Base-by-base conservation (phyloP, 2,329 filamentous ascomycete genomes). In the Didymella sp. region DNA sequence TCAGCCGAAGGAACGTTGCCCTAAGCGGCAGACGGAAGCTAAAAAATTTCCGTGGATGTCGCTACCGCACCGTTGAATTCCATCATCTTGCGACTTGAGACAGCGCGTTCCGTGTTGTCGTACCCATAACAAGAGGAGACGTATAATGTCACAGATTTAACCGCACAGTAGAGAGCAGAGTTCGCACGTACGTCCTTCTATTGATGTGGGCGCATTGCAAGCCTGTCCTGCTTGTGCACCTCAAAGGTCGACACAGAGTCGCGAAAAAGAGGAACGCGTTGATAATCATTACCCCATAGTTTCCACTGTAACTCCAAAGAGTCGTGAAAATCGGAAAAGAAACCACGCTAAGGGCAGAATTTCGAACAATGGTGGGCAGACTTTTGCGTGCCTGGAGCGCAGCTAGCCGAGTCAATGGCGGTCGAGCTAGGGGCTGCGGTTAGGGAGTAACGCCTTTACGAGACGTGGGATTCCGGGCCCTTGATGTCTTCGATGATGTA, bases 401-500 rank as follows among this genome's bases (percentile, higher is more conserved):
- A 45, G 44, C 43, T 52, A 49, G 31, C 54, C 54, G 48, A 57
- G 37, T 44, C 44, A n/a, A 24, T 17, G 13, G 31, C 54, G 58
- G 58, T 52, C 58, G 52, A 37, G 45, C 37, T 44, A 62, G 59
- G 51, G 30, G 60, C 48, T 59, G 53, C 51, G 62, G 62, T 41
- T 25, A 56, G 43, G 60, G 57, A 40, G 63, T 67, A 66, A 66
- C 41, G 30, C 48, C 11, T 44, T 73, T 72, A 72, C 71, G 60
- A 65, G 61, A 67, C 70, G 71, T 69, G 72, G 72, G 71, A 67
- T 72, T 30, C 19, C 25, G n/a, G 15, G 51, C 59, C 53, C 51
- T 51, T 31, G 33, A 37, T 17, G 6, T 51, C 21, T 12, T 59
- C 21, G 31, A 28, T 15, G 43, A 35, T 40, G 48, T 33, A 40